These are phyloP conservation scores for Eucalyptus curtisii DNA, from an alignment of 345 rosid species.

Conservation along the genomic window DNA sequence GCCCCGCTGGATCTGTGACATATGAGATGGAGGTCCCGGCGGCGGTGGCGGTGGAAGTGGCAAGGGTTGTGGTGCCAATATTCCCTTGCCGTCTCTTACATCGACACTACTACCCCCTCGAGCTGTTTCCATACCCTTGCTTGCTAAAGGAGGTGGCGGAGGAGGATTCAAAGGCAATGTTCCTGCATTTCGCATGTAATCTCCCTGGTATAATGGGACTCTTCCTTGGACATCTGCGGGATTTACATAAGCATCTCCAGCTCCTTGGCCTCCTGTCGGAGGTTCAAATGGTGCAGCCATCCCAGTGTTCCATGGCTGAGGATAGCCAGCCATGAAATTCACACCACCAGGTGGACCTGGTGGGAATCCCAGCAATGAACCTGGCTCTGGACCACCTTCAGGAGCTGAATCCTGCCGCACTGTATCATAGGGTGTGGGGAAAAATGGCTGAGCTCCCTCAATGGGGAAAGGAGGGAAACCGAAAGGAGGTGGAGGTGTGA, in stretches of 20 bases:
- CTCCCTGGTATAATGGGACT: slow-evolving; percentile 36
- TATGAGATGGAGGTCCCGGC: slow-evolving; percentile 11
- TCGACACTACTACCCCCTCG: slow-evolving; percentile 22
- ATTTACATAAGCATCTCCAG: slow-evolving; percentile 25
- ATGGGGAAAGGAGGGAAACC: slow-evolving; percentile 46
- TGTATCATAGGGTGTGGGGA: slow-evolving; percentile 43
- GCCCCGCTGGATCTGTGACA: slow-evolving; percentile 36
- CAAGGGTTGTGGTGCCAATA: slow-evolving; percentile 35
- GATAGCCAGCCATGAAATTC: slow-evolving; percentile 41
- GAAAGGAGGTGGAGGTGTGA: slow-evolving; percentile 36
- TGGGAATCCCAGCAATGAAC: slow-evolving; percentile 61
- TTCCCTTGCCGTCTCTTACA: slow-evolving; percentile 37
- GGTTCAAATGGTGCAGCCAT: slow-evolving; percentile 18
- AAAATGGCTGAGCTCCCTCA: slow-evolving; percentile 67
- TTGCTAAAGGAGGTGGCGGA: slow-evolving; percentile 6
- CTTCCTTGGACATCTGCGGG: slow-evolving; percentile 28
- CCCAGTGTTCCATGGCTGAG: slow-evolving; percentile 63
- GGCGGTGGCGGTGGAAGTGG: slow-evolving; percentile 31
- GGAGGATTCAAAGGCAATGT: slow-evolving; percentile 24
- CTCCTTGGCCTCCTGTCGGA: slow-evolving; percentile 24
- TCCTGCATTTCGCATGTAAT: slow-evolving; percentile 38
- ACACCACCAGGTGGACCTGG: slow-evolving; percentile 36
- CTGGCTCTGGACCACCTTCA: slow-evolving; percentile 64
- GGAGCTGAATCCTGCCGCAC: slow-evolving; percentile 24
- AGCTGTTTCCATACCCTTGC: slow-evolving; percentile 9